Conservation (phyloP, 2,329 filamentous ascomycete species). For the Diaporthe vexans region DNA sequence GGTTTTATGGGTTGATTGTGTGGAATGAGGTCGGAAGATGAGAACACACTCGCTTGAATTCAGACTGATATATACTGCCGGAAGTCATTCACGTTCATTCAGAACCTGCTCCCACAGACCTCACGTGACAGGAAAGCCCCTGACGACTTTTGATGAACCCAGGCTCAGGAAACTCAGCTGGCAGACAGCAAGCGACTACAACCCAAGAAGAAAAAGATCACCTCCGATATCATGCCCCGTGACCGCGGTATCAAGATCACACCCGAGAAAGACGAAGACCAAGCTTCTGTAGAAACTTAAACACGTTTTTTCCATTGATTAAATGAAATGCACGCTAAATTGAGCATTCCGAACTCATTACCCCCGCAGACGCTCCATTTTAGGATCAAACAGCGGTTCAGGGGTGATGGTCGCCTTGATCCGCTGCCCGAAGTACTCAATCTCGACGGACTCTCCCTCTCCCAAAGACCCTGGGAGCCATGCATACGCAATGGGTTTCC, state of each 20-base stretch:
- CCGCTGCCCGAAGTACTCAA: conserved; percentile 72
- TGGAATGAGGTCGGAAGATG: background rate
- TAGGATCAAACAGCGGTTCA: conserved; percentile 62
- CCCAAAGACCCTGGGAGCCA: conserved; percentile 64
- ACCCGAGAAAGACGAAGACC: background rate
- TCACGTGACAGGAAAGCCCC: background rate
- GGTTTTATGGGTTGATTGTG: background rate
- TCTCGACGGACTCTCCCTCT: conserved; percentile 66
- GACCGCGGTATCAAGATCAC: too few relatives aligned
- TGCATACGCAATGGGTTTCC: conserved; percentile 71
- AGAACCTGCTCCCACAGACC: background rate
- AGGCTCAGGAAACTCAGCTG: too few relatives aligned
- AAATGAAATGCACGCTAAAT: too few relatives aligned
- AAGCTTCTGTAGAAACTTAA: background rate
- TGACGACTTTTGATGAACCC: background rate
- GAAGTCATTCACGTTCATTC: background rate
- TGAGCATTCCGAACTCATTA: background rate
- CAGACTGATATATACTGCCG: background rate
- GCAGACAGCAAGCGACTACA: too few relatives aligned
- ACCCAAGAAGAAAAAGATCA: too few relatives aligned
- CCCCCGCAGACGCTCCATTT: conserved; percentile 35
- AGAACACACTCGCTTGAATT: background rate
- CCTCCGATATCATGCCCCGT: too few relatives aligned
- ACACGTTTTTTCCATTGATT: background rate
- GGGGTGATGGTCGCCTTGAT: conserved; percentile 66